Evolutionary conservation across 805 yeast genomes (phyloP), one percentile per base, ranked within the genome.

Genomic region (Kluyveromyces aestuarii): DNA sequence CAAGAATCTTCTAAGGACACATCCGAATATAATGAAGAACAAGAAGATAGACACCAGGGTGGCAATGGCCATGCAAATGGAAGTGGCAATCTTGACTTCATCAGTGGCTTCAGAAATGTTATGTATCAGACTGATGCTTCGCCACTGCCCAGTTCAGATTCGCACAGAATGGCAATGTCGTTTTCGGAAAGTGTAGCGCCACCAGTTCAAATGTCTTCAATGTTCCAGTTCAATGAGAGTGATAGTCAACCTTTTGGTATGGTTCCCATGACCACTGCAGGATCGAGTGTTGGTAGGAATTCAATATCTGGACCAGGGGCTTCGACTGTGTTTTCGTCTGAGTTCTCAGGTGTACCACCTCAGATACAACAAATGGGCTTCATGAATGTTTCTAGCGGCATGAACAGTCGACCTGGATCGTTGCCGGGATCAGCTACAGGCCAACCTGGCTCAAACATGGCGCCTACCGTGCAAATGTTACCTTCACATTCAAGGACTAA

Each of bases 41-140:
- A 5, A 6, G 27, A 25, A 8, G 40, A 18, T 3, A 37, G n/a
- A n/a, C 19, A 3, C 10, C 40, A 37, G 17, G 37, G 50, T 47
- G 37, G 48, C 47, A n/a, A 41, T 10, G 21, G 25, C 3, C 40
- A 37, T 37, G 6, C 40, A 19, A n/a, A 37, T 37, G 17, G 17
- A 16, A 37, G 40, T 16, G 44, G 47, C 49, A 50, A 41, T 17
- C 47, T 55, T 41, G 63, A 62, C 50, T 63, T 63, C 36, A 58
- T 61, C 16, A 60, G 54, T 19, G 64, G 65, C 21, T 58, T 59
- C 42, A 52, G 53, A 27, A 49, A 52, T 39, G 36, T 49, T 10
- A 30, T 40, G 46, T 43, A 43, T 38, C 45, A 43, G n/a, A 33
- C 25, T 18, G 17, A 33, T n/a, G 27, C 38, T 8, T 33, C 45